Evolutionary conservation across 352 stramenopile species (phyloP), one percentile per base, ranked within the genome.

Genomic region (Globisporangium sylvaticum): DNA sequence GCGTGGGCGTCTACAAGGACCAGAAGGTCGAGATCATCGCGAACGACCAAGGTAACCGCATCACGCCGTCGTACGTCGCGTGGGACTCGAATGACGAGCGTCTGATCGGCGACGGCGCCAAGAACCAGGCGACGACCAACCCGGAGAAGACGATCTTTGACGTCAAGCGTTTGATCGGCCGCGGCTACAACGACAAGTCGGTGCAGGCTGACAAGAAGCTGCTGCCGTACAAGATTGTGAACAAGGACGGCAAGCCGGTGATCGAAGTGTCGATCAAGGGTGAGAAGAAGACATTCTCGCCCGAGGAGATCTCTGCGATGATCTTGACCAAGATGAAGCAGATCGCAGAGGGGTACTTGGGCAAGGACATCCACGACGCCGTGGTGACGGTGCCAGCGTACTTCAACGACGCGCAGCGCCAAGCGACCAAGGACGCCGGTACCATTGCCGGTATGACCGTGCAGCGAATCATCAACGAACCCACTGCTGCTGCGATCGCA

Each of bases 91-190:
- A 93, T 72, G 94, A 97, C 65, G 97, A 99, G 74, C 96, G 97
- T 71, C 76, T 99, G 42, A 98, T 99, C 66, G 98, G 98, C 61
- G 96, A 99, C 77, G 96, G 94, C 31, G 98, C 98, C 70, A 99
- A 99, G 93, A 99, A 99, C 80, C 96, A 99, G 83, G 97, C 96
- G 42, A 98, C 97, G 24, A 98, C 98, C 77, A 99, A 99, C 85
- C 97, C 98, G 20, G 88, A 98, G 78, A 99, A 99, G 78, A 99
- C 98, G 68, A 74, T 99, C 55, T 99, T 99, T 77, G 97, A 99
- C 74, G 97, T 99, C 63, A 99, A 99, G 92, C 97, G 98, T 76
- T 87, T 99, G 39, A 99, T 99, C 67, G 98, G 98, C 62, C 90
- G 97, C 56, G 92, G 95, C 60, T 96, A 89, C 77, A 96, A 85